phyloP scores from a whole-genome alignment of 176 grass and related monocot species.

The Chrysopogon serrulatus region DNA sequence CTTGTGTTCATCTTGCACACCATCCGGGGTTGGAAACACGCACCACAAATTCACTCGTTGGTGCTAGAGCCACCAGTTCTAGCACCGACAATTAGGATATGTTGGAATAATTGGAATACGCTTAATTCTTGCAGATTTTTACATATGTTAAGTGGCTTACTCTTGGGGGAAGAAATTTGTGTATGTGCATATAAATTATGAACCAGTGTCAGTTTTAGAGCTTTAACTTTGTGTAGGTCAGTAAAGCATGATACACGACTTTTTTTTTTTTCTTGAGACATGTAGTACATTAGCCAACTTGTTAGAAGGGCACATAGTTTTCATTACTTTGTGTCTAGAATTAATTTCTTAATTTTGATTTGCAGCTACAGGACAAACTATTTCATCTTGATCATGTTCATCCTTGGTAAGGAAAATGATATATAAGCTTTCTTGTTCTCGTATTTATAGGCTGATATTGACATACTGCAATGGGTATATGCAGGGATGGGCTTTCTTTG shows the following conservation, averaged over 20 bases:
- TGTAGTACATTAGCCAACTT: background rate
- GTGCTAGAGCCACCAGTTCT: too few relatives aligned
- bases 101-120: background rate
- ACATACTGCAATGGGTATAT: constrained; percentile 16
- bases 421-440: constrained; percentile 18
- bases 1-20: too few relatives aligned
- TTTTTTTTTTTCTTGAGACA: background rate
- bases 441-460: constrained; percentile 6
- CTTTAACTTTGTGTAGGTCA: background rate
- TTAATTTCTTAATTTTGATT: background rate
- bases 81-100: too few relatives aligned
- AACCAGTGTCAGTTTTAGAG: background rate
- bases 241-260: background rate
- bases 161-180: background rate
- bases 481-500: constrained; percentile 79
- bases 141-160: background rate
- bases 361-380: constrained; percentile 96
- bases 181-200: background rate
- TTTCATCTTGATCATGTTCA: constrained; percentile 69
- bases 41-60: too few relatives aligned
- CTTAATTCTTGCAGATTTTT: background rate
- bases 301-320: background rate
- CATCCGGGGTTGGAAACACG: too few relatives aligned
- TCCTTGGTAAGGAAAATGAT: constrained; percentile 59
- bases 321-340: background rate